phyloP scores from a whole-genome alignment of 1,284 basidiomycete genomes.

The Vanrija humicola region DNA sequence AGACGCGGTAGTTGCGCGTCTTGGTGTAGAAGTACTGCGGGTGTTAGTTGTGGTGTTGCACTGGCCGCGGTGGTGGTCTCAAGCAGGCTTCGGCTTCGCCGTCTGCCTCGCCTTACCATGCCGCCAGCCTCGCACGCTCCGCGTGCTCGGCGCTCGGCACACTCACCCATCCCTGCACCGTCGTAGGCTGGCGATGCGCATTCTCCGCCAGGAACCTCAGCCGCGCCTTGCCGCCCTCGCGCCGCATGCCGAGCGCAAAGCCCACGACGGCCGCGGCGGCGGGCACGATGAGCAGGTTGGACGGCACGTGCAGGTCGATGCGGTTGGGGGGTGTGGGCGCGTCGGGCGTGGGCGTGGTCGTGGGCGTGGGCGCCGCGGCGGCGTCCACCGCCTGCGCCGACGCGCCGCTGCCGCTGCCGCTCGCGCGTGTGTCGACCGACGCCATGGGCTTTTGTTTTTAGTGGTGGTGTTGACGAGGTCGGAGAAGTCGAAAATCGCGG shows the following conservation, averaged over 20 bases:
- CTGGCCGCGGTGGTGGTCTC: too few species aligned
- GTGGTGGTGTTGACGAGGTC: neutral
- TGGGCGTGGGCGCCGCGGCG: neutral
- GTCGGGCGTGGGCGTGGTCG: too few species aligned
- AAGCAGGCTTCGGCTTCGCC: too few species aligned
- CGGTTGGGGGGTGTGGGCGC: neutral
- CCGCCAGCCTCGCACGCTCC: too few species aligned
- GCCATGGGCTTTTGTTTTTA: neutral
- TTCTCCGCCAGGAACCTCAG: conserved; percentile 48
- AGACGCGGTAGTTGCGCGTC: conserved; percentile 47
- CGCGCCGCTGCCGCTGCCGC: too few species aligned
- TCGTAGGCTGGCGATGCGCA: conserved; percentile 46
- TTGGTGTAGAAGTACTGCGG: conserved; percentile 49
- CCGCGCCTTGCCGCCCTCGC: conserved; percentile 40
- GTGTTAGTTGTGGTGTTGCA: neutral
- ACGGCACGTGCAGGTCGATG: conserved; percentile 21
- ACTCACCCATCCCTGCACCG: conserved; percentile 48
- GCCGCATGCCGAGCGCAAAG: conserved; percentile 39
- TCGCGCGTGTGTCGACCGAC: neutral
- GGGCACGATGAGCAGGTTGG: conserved; percentile 37
- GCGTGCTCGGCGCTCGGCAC: neutral
- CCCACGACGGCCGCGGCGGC: conserved; percentile 37
- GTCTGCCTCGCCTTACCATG: too few species aligned
- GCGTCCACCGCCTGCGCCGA: neutral
- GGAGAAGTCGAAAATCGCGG: neutral